Conservation (phyloP, 345 rosid species). For the Rhodomyrtus tomentosa region DNA sequence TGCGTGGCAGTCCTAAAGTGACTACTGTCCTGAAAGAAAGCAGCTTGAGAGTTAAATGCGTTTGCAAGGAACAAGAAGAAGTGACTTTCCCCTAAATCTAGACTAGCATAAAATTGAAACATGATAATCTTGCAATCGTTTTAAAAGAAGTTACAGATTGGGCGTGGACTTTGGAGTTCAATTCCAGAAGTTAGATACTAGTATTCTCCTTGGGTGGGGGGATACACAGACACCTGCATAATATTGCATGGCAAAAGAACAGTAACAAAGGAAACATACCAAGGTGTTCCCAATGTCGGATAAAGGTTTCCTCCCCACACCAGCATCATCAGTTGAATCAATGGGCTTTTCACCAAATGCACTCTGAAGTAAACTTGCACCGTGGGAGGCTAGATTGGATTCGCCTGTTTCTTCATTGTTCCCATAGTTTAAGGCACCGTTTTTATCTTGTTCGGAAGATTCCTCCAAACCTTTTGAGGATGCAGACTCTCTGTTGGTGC, state of each 20-base stretch:
- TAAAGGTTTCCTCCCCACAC: conserved; percentile 59
- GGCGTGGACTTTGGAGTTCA: neutral
- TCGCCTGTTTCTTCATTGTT: conserved; percentile 16
- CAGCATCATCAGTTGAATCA: conserved; percentile 26
- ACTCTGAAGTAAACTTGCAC: conserved; percentile 71
- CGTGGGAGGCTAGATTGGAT: conserved; percentile 48
- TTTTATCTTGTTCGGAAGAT: conserved; percentile 4
- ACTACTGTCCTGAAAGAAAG: neutral
- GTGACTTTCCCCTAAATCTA: neutral
- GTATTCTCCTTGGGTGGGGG: neutral
- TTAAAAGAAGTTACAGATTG: neutral
- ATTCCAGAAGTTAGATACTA: neutral
- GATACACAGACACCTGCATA: neutral
- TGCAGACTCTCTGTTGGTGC: conserved; percentile 42
- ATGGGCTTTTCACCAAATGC: conserved; percentile 43
- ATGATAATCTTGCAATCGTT: neutral
- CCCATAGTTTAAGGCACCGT: neutral
- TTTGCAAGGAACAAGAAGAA: neutral
- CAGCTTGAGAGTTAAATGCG: neutral
- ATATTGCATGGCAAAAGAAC: neutral
- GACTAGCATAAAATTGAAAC: neutral
- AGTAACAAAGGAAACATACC: conserved; percentile 17
- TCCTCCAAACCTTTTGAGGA: conserved; percentile 7
- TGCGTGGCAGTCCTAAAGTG: neutral
- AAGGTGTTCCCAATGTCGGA: conserved; percentile 75